Evolutionary conservation across 257 asterid genomes (phyloP).

Genomic region (Jacaranda mimosifolia): DNA sequence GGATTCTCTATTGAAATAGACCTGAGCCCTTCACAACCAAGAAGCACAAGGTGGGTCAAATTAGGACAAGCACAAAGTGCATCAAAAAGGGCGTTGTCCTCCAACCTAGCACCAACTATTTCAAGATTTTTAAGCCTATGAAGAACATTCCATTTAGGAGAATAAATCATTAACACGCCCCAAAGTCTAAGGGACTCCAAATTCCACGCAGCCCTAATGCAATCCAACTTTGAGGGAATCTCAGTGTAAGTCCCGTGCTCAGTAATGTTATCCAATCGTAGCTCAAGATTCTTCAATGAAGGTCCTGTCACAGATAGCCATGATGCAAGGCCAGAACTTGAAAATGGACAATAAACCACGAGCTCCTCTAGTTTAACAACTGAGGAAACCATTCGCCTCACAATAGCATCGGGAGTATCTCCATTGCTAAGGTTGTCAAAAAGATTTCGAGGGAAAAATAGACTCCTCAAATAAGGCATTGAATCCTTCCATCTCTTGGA

Average conservation of each 20-base stretch:
- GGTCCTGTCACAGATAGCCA: slow-evolving; percentile 72
- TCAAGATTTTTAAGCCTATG: slow-evolving; percentile 79
- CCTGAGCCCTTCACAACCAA: slow-evolving; percentile 89
- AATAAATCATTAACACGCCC: slow-evolving; percentile 80
- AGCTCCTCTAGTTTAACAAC: slow-evolving; percentile 70
- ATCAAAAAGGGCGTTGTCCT: slow-evolving; percentile 62
- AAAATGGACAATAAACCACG: slow-evolving; percentile 85
- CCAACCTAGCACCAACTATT: slow-evolving; percentile 91
- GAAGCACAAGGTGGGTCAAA: slow-evolving; percentile 74
- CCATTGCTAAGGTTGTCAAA: slow-evolving; percentile 68
- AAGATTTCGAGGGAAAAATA: slow-evolving; percentile 80
- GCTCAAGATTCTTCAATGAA: slow-evolving; percentile 76
- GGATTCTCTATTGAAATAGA: slow-evolving; percentile 68
- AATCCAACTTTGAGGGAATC: slow-evolving; percentile 75
- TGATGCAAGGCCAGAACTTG: slow-evolving; percentile 65
- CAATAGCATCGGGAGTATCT: slow-evolving; percentile 64
- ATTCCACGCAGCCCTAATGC: slow-evolving; percentile 69
- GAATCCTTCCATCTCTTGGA: slow-evolving; percentile 94
- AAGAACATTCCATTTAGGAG: slow-evolving; percentile 88
- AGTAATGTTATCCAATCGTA: slow-evolving; percentile 79
- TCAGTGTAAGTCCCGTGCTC: slow-evolving; percentile 51
- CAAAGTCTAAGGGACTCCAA: slow-evolving; percentile 90
- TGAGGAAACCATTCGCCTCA: slow-evolving; percentile 63
- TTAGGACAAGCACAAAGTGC: slow-evolving; percentile 83
- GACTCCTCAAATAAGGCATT: slow-evolving; percentile 66